A percentile compares a stretch with the other conserved stretches of the same genome.
These are phyloP conservation scores for Paecilomyces fulvus DNA, from an alignment of 2,329 filamentous ascomycete genomes.

Conservation along the genomic window DNA sequence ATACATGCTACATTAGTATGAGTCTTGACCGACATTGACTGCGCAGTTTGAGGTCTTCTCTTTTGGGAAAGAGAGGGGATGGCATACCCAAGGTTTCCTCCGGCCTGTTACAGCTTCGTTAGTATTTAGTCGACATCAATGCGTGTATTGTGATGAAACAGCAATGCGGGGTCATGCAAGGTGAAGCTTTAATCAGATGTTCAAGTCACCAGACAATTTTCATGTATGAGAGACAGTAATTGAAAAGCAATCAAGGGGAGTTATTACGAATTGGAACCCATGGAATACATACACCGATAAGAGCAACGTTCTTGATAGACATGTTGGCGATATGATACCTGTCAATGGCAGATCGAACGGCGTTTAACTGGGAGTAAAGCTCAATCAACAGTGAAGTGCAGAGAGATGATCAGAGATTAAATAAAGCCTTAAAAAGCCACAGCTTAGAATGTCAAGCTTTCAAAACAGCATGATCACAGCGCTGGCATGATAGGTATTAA, in stretches of 20 bases:
- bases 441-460: too few relatives aligned
- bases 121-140: background rate
- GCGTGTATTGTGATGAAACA: background rate
- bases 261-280: background rate
- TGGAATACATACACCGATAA: constrained; percentile 1
- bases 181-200: too few relatives aligned
- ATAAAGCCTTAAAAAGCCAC: too few relatives aligned
- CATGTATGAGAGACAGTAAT: too few relatives aligned
- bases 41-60: background rate
- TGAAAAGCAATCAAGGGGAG: background rate
- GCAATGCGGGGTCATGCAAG: background rate
- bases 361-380: too few relatives aligned
- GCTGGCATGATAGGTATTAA: too few relatives aligned
- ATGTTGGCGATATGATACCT: background rate
- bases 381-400: too few relatives aligned
- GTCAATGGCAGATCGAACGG: too few relatives aligned
- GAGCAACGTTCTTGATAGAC: constrained; percentile 4
- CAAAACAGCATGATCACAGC: too few relatives aligned
- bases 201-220: too few relatives aligned
- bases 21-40: background rate
- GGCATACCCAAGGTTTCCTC: constrained; percentile 3
- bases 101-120: background rate
- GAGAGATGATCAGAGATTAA: too few relatives aligned
- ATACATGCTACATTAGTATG: background rate
- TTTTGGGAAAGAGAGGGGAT: background rate